Conservation (phyloP, 805 yeast species). For the Starmera dryadoides region DNA sequence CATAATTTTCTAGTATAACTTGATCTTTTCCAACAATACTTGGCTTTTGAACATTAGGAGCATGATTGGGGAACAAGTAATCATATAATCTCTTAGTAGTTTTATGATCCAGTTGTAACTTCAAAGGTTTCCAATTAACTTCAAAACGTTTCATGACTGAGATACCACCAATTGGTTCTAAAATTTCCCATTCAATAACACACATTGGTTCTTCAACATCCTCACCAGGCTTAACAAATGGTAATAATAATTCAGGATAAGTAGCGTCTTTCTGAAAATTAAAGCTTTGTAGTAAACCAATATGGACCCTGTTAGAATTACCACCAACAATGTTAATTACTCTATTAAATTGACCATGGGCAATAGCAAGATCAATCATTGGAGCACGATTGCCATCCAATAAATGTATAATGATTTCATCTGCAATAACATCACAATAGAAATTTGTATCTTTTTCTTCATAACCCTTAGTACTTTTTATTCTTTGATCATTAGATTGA, state of each 20-base stretch:
- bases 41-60: slow-evolving; percentile 2
- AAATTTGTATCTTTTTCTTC: slow-evolving; percentile 19
- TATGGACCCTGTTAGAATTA: slow-evolving; percentile 37
- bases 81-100: slow-evolving; percentile 43
- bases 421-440: slow-evolving; percentile 44
- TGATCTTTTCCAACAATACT: background rate
- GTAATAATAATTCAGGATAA: slow-evolving; percentile 47
- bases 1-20: background rate
- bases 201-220: slow-evolving; percentile 27
- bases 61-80: slow-evolving; percentile 37
- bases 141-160: slow-evolving; percentile 42
- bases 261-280: slow-evolving; percentile 40
- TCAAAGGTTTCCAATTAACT: slow-evolving; percentile 45
- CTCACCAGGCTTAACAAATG: slow-evolving; percentile 22
- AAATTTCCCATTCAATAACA: slow-evolving; percentile 44
- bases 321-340: slow-evolving; percentile 47
- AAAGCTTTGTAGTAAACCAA: slow-evolving; percentile 42
- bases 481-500: slow-evolving; percentile 24
- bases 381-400: slow-evolving; percentile 39
- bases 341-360: slow-evolving; percentile 38
- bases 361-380: slow-evolving; percentile 46
- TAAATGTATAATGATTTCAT: slow-evolving; percentile 52
- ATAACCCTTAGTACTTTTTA: slow-evolving; percentile 15
- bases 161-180: slow-evolving; percentile 61
- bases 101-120: slow-evolving; percentile 47